Conservation (phyloP, 352 stramenopile species). For the Pythium phragmitis region DNA sequence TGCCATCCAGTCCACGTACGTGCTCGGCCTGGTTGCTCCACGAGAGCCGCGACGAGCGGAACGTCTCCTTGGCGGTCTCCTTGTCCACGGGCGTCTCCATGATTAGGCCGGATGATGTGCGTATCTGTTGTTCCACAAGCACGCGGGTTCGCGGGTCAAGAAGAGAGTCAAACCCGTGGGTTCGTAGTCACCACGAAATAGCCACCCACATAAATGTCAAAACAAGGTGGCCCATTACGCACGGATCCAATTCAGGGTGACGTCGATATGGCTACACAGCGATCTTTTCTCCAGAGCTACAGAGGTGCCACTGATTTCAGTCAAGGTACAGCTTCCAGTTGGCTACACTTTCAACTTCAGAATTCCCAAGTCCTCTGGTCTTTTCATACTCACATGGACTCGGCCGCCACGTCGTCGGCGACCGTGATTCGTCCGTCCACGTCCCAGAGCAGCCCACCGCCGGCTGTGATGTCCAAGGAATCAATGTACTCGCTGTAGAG, state of each 20-base stretch:
- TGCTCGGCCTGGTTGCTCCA: slow-evolving; percentile 86
- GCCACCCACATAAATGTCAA: neutral
- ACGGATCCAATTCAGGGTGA: neutral
- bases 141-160: slow-evolving; percentile 2
- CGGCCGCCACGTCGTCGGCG: neutral
- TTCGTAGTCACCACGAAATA: neutral
- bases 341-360: slow-evolving; percentile 10
- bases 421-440: slow-evolving; percentile 3
- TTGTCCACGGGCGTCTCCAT: slow-evolving; percentile 63
- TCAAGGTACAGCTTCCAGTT: slow-evolving; percentile 15
- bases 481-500: slow-evolving; percentile 50
- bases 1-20: slow-evolving; percentile 30
- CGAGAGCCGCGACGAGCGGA: slow-evolving; percentile 72
- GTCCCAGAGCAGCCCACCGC: slow-evolving; percentile 14
- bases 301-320: too few species aligned
- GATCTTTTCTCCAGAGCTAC: too few species aligned
- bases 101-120: neutral
- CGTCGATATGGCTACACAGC: too few species aligned
- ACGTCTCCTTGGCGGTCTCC: slow-evolving; percentile 69
- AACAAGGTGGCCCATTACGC: slow-evolving; percentile 14
- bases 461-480: neutral
- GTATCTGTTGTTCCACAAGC: slow-evolving; percentile 15
- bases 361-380: too few species aligned
- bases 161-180: slow-evolving; percentile 9
- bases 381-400: neutral